phyloP scores from a whole-genome alignment of 768 basidiomycete genomes.

The Bullera alba region DNA sequence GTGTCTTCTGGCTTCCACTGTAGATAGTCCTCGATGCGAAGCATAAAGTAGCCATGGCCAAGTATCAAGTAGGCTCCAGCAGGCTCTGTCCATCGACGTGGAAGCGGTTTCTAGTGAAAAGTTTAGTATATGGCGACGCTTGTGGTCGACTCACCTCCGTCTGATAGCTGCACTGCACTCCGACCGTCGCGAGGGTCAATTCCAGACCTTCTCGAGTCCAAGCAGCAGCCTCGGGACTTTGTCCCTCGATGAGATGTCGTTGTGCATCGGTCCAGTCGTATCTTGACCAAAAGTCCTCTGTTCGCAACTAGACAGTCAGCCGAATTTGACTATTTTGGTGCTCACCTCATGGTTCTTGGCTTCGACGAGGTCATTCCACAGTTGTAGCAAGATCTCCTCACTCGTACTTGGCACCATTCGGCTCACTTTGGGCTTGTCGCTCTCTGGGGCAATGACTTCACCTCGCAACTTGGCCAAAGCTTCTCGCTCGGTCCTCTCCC shows the following conservation, averaged over 20 bases:
- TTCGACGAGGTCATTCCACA: conserved; percentile 36
- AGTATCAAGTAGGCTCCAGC: conserved; percentile 18
- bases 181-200: conserved; percentile 27
- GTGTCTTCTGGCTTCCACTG: conserved; percentile 23
- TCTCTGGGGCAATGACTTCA: too few species aligned
- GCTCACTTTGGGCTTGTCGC: conserved; percentile 14
- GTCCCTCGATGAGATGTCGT: too few species aligned
- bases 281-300: conserved; percentile 28
- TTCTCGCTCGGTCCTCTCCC: conserved; percentile 26
- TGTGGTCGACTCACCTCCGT: conserved; percentile 17
- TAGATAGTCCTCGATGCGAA: conserved; percentile 20
- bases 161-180: conserved; percentile 34
- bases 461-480: conserved; percentile 28
- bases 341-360: conserved; percentile 28
- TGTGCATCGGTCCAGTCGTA: conserved; percentile 36
- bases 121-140: background rate
- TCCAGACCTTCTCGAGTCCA: conserved; percentile 25
- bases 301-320: conserved; percentile 16
- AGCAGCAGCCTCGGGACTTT: background rate
- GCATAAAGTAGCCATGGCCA: conserved; percentile 25
- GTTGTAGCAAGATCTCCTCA: conserved; percentile 22
- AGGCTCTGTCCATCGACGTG: conserved; percentile 12
- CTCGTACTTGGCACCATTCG: conserved; percentile 19
- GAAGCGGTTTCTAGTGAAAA: conserved; percentile 32
- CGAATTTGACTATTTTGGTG: background rate